These are phyloP conservation scores for Picea glauca DNA, from an alignment of 75 land plant species.

Conservation along the genomic window DNA sequence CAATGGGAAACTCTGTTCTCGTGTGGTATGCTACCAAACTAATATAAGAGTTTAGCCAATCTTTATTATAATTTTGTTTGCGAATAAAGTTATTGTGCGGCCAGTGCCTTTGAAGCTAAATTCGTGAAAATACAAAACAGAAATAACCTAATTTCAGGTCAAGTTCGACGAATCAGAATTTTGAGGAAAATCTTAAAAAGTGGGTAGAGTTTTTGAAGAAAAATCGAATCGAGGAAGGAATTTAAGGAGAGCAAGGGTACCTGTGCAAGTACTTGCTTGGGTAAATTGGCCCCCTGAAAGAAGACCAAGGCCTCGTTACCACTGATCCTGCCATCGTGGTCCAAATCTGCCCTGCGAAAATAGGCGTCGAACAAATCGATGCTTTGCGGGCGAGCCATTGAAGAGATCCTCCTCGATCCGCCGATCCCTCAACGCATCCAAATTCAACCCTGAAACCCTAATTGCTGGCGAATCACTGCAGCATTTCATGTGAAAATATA, in stretches of 20 bases:
- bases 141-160: background rate
- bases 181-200: background rate
- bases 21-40: background rate
- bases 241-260: conserved; percentile 19
- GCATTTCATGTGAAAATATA: too few species aligned
- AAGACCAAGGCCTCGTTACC: conserved; percentile 84
- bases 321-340: conserved; percentile 86
- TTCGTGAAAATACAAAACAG: background rate
- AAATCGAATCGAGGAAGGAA: background rate
- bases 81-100: background rate
- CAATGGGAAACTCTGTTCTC: background rate
- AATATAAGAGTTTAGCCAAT: background rate
- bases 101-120: too few species aligned
- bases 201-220: background rate
- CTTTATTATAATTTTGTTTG: background rate
- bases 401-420: background rate
- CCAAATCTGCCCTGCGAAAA: conserved; percentile 78
- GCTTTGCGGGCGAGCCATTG: conserved; percentile 13
- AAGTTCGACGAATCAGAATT: background rate
- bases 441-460: too few species aligned
- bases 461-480: too few species aligned
- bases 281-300: conserved; percentile 77
- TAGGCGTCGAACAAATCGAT: conserved; percentile 60
- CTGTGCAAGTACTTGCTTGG: conserved; percentile 83
- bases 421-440: conserved; percentile 6